Conservation (phyloP, 116 monocot genomes). For the Cymodocea nodosa region DNA sequence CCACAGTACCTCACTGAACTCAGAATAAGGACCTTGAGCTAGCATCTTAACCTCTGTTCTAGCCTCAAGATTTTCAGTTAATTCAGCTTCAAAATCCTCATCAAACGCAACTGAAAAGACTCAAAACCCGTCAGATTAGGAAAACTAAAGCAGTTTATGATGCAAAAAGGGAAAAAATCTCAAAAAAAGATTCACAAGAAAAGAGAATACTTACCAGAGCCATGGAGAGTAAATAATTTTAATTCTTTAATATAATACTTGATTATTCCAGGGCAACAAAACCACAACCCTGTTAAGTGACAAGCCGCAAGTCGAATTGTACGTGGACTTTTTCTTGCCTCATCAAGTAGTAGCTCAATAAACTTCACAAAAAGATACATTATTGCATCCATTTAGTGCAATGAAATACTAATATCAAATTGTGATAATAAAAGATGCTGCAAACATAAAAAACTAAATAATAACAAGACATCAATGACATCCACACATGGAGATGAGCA, state of each 20-base stretch:
- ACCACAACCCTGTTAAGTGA: slow-evolving; percentile 84
- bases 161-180: background rate
- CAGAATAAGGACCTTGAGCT: slow-evolving; percentile 64
- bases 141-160: background rate
- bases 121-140: background rate
- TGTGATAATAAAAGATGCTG: no score
- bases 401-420: no score
- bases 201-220: slow-evolving; percentile 48
- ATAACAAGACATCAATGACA: no score
- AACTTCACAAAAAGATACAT: slow-evolving; percentile 35
- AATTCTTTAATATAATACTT: slow-evolving; percentile 83
- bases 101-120: slow-evolving; percentile 62
- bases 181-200: background rate
- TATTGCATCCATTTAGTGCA: background rate
- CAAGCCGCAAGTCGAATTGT: slow-evolving; percentile 88
- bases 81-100: slow-evolving; percentile 97
- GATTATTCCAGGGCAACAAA: slow-evolving; percentile 46
- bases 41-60: slow-evolving; percentile 59
- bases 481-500: no score
- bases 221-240: slow-evolving; percentile 70
- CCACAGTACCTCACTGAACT: slow-evolving; percentile 62
- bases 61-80: slow-evolving; percentile 75
- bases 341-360: slow-evolving; percentile 62
- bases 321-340: slow-evolving; percentile 85
- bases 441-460: no score